phyloP scores from a whole-genome alignment of 768 basidiomycete genomes.

The Tulasnella sp. region DNA sequence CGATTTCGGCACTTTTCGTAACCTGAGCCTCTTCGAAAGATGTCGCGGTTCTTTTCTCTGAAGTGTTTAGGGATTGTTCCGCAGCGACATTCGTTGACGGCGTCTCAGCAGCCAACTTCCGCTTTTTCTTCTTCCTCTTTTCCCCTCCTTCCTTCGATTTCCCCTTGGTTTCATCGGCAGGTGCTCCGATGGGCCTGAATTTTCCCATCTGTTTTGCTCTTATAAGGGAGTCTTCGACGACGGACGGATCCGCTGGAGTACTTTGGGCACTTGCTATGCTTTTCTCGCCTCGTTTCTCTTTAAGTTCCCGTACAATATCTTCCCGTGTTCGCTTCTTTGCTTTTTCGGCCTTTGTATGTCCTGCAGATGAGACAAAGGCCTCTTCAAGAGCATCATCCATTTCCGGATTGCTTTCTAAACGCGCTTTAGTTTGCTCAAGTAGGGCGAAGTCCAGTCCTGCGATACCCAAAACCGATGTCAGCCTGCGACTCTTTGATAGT shows the following conservation, averaged over 20 bases:
- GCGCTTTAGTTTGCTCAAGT: slow-evolving; percentile 70
- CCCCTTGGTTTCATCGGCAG: slow-evolving; percentile 25
- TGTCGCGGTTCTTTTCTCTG: background rate
- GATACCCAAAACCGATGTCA: too few species aligned
- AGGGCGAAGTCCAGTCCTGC: slow-evolving; percentile 72
- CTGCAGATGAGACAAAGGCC: slow-evolving; percentile 33
- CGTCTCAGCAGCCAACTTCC: slow-evolving; percentile 31
- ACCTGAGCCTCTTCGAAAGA: background rate
- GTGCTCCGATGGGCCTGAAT: slow-evolving; percentile 22
- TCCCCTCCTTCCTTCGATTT: slow-evolving; percentile 33
- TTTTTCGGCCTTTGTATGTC: slow-evolving; percentile 16
- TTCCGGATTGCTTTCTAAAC: slow-evolving; percentile 34
- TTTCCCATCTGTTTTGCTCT: slow-evolving; percentile 28
- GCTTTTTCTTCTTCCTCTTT: slow-evolving; percentile 45
- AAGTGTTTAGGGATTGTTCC: background rate
- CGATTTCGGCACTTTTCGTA: too few species aligned
- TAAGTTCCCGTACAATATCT: slow-evolving; percentile 60
- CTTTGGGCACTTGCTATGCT: slow-evolving; percentile 9
- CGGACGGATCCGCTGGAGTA: slow-evolving; percentile 14
- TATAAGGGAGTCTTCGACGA: slow-evolving; percentile 19
- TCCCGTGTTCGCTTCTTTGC: slow-evolving; percentile 63
- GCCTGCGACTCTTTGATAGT: too few species aligned
- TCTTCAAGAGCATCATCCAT: slow-evolving; percentile 66
- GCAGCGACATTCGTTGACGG: background rate
- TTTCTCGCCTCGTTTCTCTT: slow-evolving; percentile 39